Evolutionary conservation across 371 early-diverging fungal genomes (phyloP).

Genomic region (Mortierella sp.): DNA sequence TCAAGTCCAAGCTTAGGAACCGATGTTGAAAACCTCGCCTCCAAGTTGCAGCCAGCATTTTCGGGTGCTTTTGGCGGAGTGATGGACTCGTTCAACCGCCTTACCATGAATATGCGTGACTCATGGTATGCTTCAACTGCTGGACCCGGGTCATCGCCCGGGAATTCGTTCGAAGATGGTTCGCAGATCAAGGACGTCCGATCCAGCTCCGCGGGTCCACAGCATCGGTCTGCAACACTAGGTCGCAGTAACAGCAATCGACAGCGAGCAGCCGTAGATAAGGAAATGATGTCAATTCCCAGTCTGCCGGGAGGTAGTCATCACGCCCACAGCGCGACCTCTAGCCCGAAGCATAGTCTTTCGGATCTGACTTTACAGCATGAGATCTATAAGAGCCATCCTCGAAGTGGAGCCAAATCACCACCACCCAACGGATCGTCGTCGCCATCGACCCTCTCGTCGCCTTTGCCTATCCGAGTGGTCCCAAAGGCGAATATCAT

Average conservation of each 20-base stretch:
- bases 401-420: neutral
- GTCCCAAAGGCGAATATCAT: constrained; percentile 7
- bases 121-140: constrained; percentile 37
- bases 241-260: constrained; percentile 43
- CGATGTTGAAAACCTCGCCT: constrained; percentile 27
- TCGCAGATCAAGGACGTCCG: constrained; percentile 19
- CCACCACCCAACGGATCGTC: constrained; percentile 20
- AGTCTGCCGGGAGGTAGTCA: neutral
- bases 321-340: constrained; percentile 12
- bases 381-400: constrained; percentile 17
- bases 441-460: neutral
- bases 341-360: constrained; percentile 35
- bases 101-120: constrained; percentile 45
- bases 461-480: constrained; percentile 3
- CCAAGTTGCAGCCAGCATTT: constrained; percentile 36
- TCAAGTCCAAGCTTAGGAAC: neutral
- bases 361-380: constrained; percentile 38
- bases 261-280: constrained; percentile 20
- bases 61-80: constrained; percentile 43
- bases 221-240: constrained; percentile 34
- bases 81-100: constrained; percentile 32
- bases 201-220: constrained; percentile 7
- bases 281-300: constrained; percentile 36
- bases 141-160: neutral
- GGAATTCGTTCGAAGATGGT: constrained; percentile 13